Evolutionary conservation across 805 yeast species (phyloP).

Genomic region (Saturnispora silvae): DNA sequence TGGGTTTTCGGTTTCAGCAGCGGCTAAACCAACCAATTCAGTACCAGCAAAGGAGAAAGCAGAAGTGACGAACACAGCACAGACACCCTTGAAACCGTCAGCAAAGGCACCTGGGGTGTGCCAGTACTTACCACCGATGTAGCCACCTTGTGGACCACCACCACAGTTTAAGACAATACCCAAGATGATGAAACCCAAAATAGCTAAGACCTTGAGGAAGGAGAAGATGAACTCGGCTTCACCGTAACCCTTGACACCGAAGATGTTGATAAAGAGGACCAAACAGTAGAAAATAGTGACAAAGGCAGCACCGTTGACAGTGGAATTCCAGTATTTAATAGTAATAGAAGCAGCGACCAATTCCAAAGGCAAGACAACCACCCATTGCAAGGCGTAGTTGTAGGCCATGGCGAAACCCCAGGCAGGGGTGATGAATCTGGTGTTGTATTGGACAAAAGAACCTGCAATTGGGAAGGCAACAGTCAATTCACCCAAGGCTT

Average conservation of each 20-base stretch:
- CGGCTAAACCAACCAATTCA: conserved; percentile 54
- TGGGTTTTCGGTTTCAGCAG: conserved; percentile 55
- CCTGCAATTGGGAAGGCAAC: conserved; percentile 59
- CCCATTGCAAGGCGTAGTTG: conserved; percentile 47
- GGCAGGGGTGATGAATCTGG: conserved; percentile 47
- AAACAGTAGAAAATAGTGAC: conserved; percentile 44
- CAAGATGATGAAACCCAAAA: conserved; percentile 46
- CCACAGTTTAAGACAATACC: conserved; percentile 48
- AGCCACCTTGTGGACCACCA: conserved; percentile 51
- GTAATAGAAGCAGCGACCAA: conserved; percentile 46
- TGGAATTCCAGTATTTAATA: conserved; percentile 36
- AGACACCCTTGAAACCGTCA: conserved; percentile 50
- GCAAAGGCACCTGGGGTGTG: conserved; percentile 48
- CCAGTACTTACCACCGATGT: conserved; percentile 53
- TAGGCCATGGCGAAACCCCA: conserved; percentile 56
- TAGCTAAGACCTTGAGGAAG: conserved; percentile 43
- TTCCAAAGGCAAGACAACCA: conserved; percentile 43
- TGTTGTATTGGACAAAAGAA: conserved; percentile 49
- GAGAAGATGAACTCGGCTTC: conserved; percentile 57
- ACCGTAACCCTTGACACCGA: conserved; percentile 60
- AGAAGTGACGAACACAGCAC: conserved; percentile 53
- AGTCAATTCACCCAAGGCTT: conserved; percentile 54
- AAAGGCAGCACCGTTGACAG: conserved; percentile 42
- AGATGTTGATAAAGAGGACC: conserved; percentile 41
- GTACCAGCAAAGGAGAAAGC: conserved; percentile 59